A percentile compares a stretch with the other conserved stretches of the same genome.
Conservation (phyloP, 1,284 basidiomycete species). For the Nidula niveotomentosa region DNA sequence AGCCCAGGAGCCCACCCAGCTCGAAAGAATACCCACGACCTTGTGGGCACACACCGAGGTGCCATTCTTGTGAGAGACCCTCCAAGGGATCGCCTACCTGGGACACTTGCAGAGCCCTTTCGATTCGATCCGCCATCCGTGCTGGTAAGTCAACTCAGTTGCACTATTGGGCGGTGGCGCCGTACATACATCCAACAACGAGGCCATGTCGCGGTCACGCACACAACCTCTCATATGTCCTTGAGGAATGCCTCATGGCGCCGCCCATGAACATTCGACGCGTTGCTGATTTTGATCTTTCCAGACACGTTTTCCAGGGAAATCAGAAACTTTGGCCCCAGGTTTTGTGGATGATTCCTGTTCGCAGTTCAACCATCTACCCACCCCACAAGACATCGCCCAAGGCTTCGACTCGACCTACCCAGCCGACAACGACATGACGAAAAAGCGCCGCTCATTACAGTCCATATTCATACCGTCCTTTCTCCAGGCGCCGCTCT, state of each 20-base stretch:
- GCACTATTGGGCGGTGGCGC: background rate
- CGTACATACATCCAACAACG: background rate
- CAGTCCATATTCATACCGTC: slow-evolving; percentile 12
- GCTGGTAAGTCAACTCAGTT: background rate
- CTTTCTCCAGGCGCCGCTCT: slow-evolving; percentile 6
- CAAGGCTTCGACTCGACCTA: background rate
- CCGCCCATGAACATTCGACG: background rate
- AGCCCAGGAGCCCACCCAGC: background rate
- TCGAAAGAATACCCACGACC: background rate
- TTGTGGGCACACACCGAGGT: background rate
- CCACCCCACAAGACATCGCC: background rate
- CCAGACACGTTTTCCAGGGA: slow-evolving; percentile 6
- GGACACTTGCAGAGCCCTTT: background rate
- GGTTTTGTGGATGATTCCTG: background rate
- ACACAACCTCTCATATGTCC: background rate
- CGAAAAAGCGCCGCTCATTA: slow-evolving; percentile 12
- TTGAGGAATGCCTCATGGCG: background rate
- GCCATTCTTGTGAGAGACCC: slow-evolving; percentile 1
- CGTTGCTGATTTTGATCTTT: background rate
- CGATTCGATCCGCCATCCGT: background rate
- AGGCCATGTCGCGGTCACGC: background rate
- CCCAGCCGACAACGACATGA: slow-evolving; percentile 4
- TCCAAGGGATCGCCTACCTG: slow-evolving; percentile 1
- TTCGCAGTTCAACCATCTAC: background rate
- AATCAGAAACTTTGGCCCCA: background rate